Percentiles rank a stretch among this genome's conserved stretches.
These are phyloP conservation scores for Chaetomium strumarium DNA, from an alignment of 2,329 filamentous ascomycete species.

Conservation along the genomic window DNA sequence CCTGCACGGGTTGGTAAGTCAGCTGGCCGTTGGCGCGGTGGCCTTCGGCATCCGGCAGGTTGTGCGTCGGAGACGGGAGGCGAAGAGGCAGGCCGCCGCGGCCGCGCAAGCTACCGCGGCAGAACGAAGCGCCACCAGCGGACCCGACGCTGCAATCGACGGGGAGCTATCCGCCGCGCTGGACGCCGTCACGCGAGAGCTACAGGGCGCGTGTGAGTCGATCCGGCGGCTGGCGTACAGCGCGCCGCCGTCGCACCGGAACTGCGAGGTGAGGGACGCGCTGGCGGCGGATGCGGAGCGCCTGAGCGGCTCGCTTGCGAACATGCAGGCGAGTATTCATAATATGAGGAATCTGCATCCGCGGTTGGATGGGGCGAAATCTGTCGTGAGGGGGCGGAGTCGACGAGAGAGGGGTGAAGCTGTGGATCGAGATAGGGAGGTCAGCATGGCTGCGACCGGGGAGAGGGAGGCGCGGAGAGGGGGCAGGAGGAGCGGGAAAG, in stretches of 20 bases:
- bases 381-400: background rate
- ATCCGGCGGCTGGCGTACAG: constrained; percentile 12
- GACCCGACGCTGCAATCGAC: background rate
- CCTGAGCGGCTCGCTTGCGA: constrained; percentile 14
- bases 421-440: background rate
- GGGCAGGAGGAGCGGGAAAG: background rate
- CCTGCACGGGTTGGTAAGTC: constrained; percentile 20
- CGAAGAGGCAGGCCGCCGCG: constrained; percentile 3
- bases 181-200: constrained; percentile 17
- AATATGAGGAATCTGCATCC: constrained; percentile 25
- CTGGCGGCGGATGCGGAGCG: constrained; percentile 19
- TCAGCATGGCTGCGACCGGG: background rate
- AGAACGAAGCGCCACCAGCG: background rate
- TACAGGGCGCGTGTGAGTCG: constrained; percentile 16
- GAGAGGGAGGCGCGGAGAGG: background rate
- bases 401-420: background rate
- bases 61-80: constrained; percentile 17
- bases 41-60: constrained; percentile 20
- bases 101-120: background rate
- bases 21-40: constrained; percentile 21
- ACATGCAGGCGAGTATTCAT: constrained; percentile 17
- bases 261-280: constrained; percentile 18
- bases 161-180: constrained; percentile 21
- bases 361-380: background rate
- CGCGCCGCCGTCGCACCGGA: constrained; percentile 11